Conservation (phyloP, 768 basidiomycete species). For the Boletus coccyginus region DNA sequence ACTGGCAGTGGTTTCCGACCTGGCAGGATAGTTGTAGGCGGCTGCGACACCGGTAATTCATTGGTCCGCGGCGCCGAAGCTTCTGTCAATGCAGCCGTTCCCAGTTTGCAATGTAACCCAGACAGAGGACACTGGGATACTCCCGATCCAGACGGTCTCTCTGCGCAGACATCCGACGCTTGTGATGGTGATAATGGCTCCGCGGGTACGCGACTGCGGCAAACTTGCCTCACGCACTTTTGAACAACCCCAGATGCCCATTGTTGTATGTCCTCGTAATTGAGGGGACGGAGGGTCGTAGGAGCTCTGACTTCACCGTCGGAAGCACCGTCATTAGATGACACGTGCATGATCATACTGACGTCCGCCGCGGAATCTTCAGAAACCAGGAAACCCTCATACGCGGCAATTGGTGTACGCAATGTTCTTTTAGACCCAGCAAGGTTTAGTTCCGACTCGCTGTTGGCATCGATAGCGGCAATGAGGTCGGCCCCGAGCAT, state of each 20-base stretch:
- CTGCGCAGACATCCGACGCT: conserved; percentile 25
- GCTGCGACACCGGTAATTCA: background rate
- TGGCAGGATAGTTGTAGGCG: background rate
- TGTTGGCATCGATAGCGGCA: conserved; percentile 27
- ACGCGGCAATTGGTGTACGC: background rate
- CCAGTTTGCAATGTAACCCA: conserved; percentile 24
- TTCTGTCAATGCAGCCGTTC: background rate
- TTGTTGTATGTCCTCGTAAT: conserved; percentile 23
- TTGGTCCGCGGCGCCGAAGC: background rate
- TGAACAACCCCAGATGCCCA: conserved; percentile 28
- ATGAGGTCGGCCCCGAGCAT: conserved; percentile 28
- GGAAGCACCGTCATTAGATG: conserved; percentile 11
- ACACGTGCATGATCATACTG: conserved; percentile 22
- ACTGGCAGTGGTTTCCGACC: background rate
- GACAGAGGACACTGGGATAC: conserved; percentile 23
- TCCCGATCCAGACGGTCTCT: conserved; percentile 21
- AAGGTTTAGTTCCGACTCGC: conserved; percentile 22
- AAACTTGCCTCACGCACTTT: conserved; percentile 20
- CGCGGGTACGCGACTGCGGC: conserved; percentile 1
- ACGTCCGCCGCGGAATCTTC: conserved; percentile 19
- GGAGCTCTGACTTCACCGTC: conserved; percentile 6
- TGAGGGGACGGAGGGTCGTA: conserved; percentile 13
- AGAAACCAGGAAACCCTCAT: conserved; percentile 10
- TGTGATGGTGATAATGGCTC: conserved; percentile 27
- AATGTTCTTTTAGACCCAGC: background rate